Evolutionary conservation across 1,284 basidiomycete species (phyloP).

Genomic region (Boletellus sp.): DNA sequence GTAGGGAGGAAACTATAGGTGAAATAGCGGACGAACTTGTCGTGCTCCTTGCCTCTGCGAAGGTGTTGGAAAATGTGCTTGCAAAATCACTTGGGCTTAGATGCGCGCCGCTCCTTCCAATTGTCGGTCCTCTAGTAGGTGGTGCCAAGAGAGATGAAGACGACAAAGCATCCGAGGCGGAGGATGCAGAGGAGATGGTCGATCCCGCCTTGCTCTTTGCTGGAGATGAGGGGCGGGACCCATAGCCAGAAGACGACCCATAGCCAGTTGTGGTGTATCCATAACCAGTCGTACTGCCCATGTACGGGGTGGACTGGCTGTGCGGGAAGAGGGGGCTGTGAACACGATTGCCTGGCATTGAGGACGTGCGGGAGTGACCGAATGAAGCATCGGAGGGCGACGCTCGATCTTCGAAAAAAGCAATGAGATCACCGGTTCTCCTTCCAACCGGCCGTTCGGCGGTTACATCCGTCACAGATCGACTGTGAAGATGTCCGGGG

Average conservation of each 20-base stretch:
- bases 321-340: slow-evolving; percentile 49
- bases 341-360: slow-evolving; percentile 50
- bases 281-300: slow-evolving; percentile 30
- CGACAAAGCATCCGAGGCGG: slow-evolving; percentile 30
- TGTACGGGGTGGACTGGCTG: slow-evolving; percentile 42
- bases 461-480: slow-evolving; percentile 25
- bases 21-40: slow-evolving; percentile 22
- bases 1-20: slow-evolving; percentile 35
- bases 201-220: slow-evolving; percentile 41
- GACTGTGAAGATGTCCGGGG: slow-evolving; percentile 25
- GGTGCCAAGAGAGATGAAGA: slow-evolving; percentile 41
- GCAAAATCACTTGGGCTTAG: slow-evolving; percentile 33
- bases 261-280: slow-evolving; percentile 31
- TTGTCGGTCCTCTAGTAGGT: slow-evolving; percentile 25
- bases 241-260: slow-evolving; percentile 28
- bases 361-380: slow-evolving; percentile 49
- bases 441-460: slow-evolving; percentile 45
- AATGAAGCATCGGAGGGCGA: slow-evolving; percentile 29
- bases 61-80: slow-evolving; percentile 34
- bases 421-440: slow-evolving; percentile 66
- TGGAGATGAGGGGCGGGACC: slow-evolving; percentile 45
- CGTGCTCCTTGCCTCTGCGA: slow-evolving; percentile 27
- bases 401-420: slow-evolving; percentile 64
- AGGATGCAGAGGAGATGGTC: slow-evolving; percentile 24
- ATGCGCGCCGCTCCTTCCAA: slow-evolving; percentile 23